Conservation (phyloP, 2,329 filamentous ascomycete genomes). For the Penicillium vulpinum region DNA sequence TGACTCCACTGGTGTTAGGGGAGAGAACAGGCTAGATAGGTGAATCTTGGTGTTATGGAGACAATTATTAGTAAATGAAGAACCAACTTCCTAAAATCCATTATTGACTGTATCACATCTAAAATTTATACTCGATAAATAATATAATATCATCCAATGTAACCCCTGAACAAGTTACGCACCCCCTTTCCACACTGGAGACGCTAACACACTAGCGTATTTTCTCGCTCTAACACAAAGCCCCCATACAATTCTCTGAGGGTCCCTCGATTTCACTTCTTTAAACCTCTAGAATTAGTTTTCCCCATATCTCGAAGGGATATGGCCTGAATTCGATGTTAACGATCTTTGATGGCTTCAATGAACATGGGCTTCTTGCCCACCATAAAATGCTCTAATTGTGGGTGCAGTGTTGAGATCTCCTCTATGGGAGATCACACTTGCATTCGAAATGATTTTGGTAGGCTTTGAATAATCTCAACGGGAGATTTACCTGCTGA, state of each 20-base stretch:
- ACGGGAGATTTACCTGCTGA: background rate
- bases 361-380: conserved; percentile 71
- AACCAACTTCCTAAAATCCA: too few relatives aligned
- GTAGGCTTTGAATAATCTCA: conserved; percentile 31
- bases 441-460: conserved; percentile 54
- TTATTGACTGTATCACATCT: background rate
- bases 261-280: background rate
- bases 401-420: conserved; percentile 75
- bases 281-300: conserved; percentile 4
- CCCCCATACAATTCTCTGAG: conserved; percentile 3
- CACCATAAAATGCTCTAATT: conserved; percentile 84
- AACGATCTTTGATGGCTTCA: conserved; percentile 30
- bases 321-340: conserved; percentile 18
- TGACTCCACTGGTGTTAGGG: background rate
- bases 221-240: background rate
- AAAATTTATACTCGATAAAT: background rate
- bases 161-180: conserved; percentile 20
- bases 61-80: too few relatives aligned
- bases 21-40: too few relatives aligned
- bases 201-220: conserved; percentile 20
- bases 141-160: background rate
- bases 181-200: conserved; percentile 21
- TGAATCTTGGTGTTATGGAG: too few relatives aligned
- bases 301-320: conserved; percentile 8
- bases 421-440: conserved; percentile 82